phyloP scores from a whole-genome alignment of 176 grass and related monocot genomes.

The Dendrocalamus sinicus region DNA sequence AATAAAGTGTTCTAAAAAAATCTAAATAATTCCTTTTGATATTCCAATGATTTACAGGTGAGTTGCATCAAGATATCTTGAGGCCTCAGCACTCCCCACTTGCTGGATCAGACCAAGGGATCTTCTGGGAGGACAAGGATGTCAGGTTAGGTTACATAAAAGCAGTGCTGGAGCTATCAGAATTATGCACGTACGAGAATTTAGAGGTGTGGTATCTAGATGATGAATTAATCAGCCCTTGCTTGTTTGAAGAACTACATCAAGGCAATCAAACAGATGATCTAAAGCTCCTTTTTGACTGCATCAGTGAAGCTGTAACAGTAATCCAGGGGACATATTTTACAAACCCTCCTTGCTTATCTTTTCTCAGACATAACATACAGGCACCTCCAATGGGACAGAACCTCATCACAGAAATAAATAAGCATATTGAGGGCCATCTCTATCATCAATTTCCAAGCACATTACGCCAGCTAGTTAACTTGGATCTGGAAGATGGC shows the following conservation, averaged over 20 bases:
- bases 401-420: conserved; percentile 57
- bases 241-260: conserved; percentile 62
- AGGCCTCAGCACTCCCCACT: conserved; percentile 3
- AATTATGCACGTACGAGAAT: conserved; percentile 49
- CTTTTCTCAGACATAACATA: conserved; percentile 44
- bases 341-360: conserved; percentile 35
- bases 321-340: conserved; percentile 53
- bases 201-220: conserved; percentile 59
- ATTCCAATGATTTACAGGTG: conserved; percentile 50
- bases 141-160: conserved; percentile 55
- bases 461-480: conserved; percentile 55
- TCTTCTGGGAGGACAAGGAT: conserved; percentile 51
- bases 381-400: conserved; percentile 43
- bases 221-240: conserved; percentile 60
- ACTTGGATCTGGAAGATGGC: conserved; percentile 40
- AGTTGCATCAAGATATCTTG: conserved; percentile 21
- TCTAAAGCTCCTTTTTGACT: conserved; percentile 63
- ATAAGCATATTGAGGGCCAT: conserved; percentile 48
- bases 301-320: conserved; percentile 59
- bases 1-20: background rate
- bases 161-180: conserved; percentile 55
- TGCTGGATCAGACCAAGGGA: conserved; percentile 20
- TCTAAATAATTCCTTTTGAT: conserved; percentile 34
- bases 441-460: conserved; percentile 39
- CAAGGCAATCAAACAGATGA: conserved; percentile 44